Evolutionary conservation across 192 early-diverging fungal genomes (phyloP).

Genomic region (Podila horticola): DNA sequence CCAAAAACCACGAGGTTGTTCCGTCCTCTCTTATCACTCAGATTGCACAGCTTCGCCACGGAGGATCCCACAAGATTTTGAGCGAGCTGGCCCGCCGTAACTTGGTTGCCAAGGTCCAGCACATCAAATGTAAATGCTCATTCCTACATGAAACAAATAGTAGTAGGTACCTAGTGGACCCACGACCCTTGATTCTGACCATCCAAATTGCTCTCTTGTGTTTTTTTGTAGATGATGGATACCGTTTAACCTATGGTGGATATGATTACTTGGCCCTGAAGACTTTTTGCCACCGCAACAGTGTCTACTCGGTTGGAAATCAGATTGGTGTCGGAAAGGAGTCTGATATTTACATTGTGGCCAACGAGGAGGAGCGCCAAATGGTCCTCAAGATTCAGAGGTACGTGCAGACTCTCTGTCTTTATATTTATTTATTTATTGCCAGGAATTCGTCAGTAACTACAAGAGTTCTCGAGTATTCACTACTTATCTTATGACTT

Average conservation of each 20-base stretch:
- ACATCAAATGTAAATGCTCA: slow-evolving; percentile 74
- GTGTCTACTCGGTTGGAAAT: slow-evolving; percentile 95
- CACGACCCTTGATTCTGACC: slow-evolving; percentile 9
- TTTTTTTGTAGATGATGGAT: slow-evolving; percentile 82
- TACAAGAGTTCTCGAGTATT: not conserved
- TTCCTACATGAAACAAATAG: slow-evolving; percentile 21
- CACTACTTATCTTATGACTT: not conserved
- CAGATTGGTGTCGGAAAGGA: slow-evolving; percentile 99
- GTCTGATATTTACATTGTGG: slow-evolving; percentile 98
- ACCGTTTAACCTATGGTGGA: slow-evolving; percentile 98
- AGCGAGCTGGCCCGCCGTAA: slow-evolving; percentile 90
- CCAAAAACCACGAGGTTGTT: slow-evolving; percentile 98
- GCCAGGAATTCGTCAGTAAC: not conserved
- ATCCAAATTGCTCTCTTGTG: not conserved
- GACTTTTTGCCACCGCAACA: slow-evolving; percentile 88
- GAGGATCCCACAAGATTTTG: slow-evolving; percentile 87
- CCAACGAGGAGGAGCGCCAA: slow-evolving; percentile 90
- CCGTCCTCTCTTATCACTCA: slow-evolving; percentile 92
- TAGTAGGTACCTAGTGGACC: slow-evolving; percentile 68
- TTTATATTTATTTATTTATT: too few species aligned
- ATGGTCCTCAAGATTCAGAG: slow-evolving; percentile 96
- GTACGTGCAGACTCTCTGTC: slow-evolving; percentile 40
- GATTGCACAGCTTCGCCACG: slow-evolving; percentile 90
- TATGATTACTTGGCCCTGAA: slow-evolving; percentile 98
- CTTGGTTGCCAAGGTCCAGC: slow-evolving; percentile 87